These are phyloP conservation scores for Mycogone perniciosa DNA, from an alignment of 2,329 filamentous ascomycete species.

Conservation along the genomic window DNA sequence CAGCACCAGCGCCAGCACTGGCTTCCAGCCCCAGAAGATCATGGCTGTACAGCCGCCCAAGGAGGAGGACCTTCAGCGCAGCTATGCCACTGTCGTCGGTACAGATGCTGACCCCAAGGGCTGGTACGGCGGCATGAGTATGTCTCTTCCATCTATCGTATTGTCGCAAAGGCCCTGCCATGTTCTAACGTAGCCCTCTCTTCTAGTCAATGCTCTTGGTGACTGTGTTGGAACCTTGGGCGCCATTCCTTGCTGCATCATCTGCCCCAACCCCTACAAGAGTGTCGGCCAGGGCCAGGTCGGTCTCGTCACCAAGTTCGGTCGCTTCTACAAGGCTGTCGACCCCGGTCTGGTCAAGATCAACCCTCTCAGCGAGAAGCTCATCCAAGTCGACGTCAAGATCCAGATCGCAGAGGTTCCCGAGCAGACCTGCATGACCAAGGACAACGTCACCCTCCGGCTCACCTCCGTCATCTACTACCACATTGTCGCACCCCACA, in stretches of 20 bases:
- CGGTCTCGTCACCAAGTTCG: conserved; percentile 92
- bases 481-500: conserved; percentile 91
- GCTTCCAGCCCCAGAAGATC: conserved; percentile 46
- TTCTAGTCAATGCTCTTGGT: conserved; percentile 65
- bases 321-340: conserved; percentile 88
- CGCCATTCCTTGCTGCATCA: conserved; percentile 83
- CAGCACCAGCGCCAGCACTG: conserved; percentile 20
- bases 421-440: conserved; percentile 97
- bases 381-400: conserved; percentile 95
- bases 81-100: conserved; percentile 61
- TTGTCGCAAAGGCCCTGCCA: neutral
- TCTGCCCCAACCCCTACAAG: conserved; percentile 95
- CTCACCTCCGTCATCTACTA: conserved; percentile 99
- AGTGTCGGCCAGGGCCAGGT: conserved; percentile 88
- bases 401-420: conserved; percentile 98
- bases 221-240: conserved; percentile 69
- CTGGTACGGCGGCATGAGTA: conserved; percentile 87
- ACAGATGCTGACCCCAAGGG: conserved; percentile 66
- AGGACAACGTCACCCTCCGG: conserved; percentile 93
- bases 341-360: conserved; percentile 96
- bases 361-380: conserved; percentile 86
- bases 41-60: conserved; percentile 74
- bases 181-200: neutral
- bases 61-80: conserved; percentile 77
- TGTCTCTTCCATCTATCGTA: conserved; percentile 25